phyloP scores from a whole-genome alignment of 2,329 filamentous ascomycete genomes.

The Raffaelea arxii region DNA sequence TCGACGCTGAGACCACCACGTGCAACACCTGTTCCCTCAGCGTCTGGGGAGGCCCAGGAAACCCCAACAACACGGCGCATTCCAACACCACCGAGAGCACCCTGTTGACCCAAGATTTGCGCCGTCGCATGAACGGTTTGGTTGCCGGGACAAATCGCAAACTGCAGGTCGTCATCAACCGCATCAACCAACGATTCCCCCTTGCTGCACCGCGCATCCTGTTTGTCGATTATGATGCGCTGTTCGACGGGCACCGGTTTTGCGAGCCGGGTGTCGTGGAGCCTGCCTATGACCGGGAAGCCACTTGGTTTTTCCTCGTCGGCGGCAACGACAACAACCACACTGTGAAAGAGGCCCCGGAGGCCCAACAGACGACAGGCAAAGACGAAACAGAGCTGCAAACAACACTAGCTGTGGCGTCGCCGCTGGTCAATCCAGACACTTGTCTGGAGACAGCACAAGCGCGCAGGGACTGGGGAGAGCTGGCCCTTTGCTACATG shows the following conservation, averaged over 20 bases:
- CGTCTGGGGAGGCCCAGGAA: conserved; percentile 34
- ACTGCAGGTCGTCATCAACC: conserved; percentile 23
- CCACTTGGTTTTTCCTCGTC: conserved; percentile 40
- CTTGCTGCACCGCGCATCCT: conserved; percentile 17
- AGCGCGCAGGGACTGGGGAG: conserved; percentile 31
- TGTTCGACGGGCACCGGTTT: conserved; percentile 35
- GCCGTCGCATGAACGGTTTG: conserved; percentile 33
- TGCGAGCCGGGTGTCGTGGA: conserved; percentile 24
- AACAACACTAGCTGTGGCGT: conserved; percentile 17
- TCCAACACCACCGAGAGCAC: conserved; percentile 6
- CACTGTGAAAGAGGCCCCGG: conserved; percentile 6
- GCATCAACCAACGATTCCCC: conserved; percentile 27
- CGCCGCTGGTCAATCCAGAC: conserved; percentile 25
- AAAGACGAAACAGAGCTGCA: conserved; percentile 12
- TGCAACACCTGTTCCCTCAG: conserved; percentile 35
- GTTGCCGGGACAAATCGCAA: conserved; percentile 31
- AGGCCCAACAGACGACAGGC: not conserved
- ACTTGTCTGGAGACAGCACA: conserved; percentile 24
- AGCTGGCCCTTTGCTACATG: conserved; percentile 33
- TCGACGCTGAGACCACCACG: conserved; percentile 30
- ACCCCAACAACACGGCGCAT: conserved; percentile 5
- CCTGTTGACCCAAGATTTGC: conserved; percentile 25
- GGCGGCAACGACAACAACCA: conserved; percentile 30
- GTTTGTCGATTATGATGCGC: conserved; percentile 34
- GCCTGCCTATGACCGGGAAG: conserved; percentile 31